Evolutionary conservation across 257 asterid species (phyloP).

Genomic region (Prunella vulgaris): DNA sequence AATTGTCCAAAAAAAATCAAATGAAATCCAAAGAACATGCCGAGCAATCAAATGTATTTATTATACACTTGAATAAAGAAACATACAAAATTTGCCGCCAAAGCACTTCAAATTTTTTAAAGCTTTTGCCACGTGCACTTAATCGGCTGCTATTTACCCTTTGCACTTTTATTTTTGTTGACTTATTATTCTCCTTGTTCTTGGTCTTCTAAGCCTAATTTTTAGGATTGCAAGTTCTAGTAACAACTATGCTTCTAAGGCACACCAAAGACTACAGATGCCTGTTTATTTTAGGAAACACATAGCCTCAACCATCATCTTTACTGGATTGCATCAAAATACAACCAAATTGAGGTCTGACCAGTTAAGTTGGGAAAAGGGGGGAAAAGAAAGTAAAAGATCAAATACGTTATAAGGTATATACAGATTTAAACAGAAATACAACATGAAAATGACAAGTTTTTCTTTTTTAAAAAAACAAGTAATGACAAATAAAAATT

Average conservation of each 20-base stretch:
- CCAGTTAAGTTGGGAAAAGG: neutral
- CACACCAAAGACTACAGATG: conserved; percentile 6
- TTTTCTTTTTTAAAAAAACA: no score
- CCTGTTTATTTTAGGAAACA: neutral
- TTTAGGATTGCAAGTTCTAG: no score
- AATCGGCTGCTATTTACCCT: neutral
- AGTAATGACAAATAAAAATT: neutral
- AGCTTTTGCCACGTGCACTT: neutral
- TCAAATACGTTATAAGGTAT: neutral
- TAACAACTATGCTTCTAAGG: neutral
- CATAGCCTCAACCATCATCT: neutral
- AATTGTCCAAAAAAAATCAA: neutral
- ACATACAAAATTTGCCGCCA: neutral
- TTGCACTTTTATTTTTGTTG: neutral
- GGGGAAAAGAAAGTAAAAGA: neutral
- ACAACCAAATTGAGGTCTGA: neutral
- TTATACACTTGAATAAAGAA: neutral
- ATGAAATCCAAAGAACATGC: neutral
- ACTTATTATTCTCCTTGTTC: neutral
- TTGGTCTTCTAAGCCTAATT: neutral
- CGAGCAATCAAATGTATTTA: neutral
- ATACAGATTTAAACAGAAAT: neutral
- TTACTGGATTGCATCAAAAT: conserved; percentile 1
- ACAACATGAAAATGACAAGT: neutral
- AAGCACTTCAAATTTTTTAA: neutral